Conservation (phyloP, 1,284 basidiomycete genomes). For the Mycena citricolor region DNA sequence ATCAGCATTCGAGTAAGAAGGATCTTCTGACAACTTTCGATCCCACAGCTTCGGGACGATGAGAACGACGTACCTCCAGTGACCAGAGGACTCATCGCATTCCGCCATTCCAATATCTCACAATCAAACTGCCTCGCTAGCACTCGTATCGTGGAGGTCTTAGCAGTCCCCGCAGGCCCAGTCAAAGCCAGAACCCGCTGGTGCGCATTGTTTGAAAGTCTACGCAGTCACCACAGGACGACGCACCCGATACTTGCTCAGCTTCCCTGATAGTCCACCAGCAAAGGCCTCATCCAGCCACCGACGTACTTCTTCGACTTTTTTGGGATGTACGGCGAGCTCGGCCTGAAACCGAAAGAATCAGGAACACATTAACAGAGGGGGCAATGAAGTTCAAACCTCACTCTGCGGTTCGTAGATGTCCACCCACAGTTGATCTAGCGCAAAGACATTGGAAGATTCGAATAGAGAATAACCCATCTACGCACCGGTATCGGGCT, state of each 20-base stretch:
- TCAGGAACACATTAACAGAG: conserved; percentile 7
- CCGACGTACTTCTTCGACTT: conserved; percentile 80
- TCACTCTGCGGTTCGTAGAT: conserved; percentile 67
- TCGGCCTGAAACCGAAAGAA: conserved; percentile 51
- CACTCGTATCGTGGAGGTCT: conserved; percentile 83
- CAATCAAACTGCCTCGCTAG: conserved; percentile 76
- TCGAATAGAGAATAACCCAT: neutral
- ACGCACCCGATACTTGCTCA: conserved; percentile 79
- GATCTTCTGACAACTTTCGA: conserved; percentile 5
- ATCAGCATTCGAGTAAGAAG: conserved; percentile 32
- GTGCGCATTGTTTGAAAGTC: neutral
- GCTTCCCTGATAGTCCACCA: conserved; percentile 60
- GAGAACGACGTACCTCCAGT: conserved; percentile 10
- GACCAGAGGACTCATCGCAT: conserved; percentile 46
- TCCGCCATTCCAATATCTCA: conserved; percentile 88
- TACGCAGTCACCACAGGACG: neutral
- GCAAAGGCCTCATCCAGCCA: conserved; percentile 88
- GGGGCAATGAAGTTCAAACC: conserved; percentile 39
- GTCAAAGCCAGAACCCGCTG: conserved; percentile 85
- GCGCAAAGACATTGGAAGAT: neutral
- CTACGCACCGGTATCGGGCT: conserved; percentile 3
- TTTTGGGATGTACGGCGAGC: conserved; percentile 85
- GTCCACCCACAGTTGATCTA: conserved; percentile 74
- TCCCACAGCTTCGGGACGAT: neutral
- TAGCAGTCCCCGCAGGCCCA: conserved; percentile 89